phyloP scores from a whole-genome alignment of 495 filamentous ascomycete species.

The Penicillium diatomitis region DNA sequence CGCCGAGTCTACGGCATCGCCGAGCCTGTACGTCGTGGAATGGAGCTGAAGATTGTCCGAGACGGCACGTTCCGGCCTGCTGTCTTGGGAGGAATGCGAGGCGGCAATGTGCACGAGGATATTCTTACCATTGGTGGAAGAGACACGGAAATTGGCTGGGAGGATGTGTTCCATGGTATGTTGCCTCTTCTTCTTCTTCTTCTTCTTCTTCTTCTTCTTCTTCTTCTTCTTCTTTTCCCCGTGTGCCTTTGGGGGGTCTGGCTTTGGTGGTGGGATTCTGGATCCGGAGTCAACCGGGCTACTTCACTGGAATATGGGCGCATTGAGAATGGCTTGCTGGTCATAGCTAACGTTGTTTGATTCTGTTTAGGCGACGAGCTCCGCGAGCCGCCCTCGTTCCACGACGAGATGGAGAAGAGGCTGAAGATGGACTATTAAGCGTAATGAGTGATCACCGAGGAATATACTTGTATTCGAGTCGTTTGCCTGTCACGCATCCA shows the following conservation, averaged over 20 bases:
- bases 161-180: conserved; percentile 71
- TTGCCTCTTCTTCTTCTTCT: conserved; percentile 3
- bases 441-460: no score
- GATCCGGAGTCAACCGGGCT: not conserved
- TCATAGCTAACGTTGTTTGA: conserved; percentile 3
- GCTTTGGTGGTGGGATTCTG: not conserved
- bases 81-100: conserved; percentile 31
- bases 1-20: conserved; percentile 81
- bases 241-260: no score
- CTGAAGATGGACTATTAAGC: conserved; percentile 60
- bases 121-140: conserved; percentile 61
- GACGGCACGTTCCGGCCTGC: conserved; percentile 46
- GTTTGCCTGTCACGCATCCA: no score
- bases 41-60: conserved; percentile 83
- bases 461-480: no score
- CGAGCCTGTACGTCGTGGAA: conserved; percentile 87
- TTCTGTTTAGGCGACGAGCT: conserved; percentile 47
- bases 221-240: not conserved
- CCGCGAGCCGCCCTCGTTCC: conserved; percentile 58
- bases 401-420: conserved; percentile 90
- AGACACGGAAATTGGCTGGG: conserved; percentile 71
- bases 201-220: not conserved
- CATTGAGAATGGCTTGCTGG: not conserved
- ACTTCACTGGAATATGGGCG: not conserved
- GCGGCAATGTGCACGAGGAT: conserved; percentile 59